Base-by-base conservation (phyloP, 352 stramenopile species). In the Saprolegnia parasitica region DNA sequence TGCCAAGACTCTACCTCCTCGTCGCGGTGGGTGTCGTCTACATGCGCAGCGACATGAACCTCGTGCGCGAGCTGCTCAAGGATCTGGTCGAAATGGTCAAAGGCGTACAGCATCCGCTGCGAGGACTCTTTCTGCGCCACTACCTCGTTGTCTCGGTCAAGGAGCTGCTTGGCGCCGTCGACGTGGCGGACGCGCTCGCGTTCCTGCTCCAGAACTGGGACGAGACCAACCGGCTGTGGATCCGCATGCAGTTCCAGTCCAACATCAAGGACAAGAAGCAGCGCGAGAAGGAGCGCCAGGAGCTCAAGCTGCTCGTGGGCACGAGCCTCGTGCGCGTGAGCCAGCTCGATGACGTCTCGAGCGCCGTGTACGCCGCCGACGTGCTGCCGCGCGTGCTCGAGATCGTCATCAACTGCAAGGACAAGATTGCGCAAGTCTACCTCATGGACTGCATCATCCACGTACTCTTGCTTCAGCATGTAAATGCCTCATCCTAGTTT, bases 11-110 rank as follows among this genome's bases (percentile, higher is more conserved):
- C 40, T 95, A 99, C 74, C 85, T 99, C 40, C 83, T 99, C 54
- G 97, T 99, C 74, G 97, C 94, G 20, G 95, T 98, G n/a, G 97
- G 96, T 4, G 81, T 88, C 9, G 94, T 98, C 42, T 98, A 97
- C 78, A 98, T 99, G 78, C 81, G 88, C 58, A 85, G 80, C 29
- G 81, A 83, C 55, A 76, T 91, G 54, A 78, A 76, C 2, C 84
- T 85, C 1, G 82, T 81, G 45, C 84, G 88, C 16, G 95, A 98
- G 63, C 89, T 99, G 20, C 86, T 99, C 46, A 95, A 95, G 0
- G 98, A 99, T 75, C 77, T 99, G n/a, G 89, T 98, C 40, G 95
- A 99, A 76, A 98, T 99, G 84, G 94, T 93, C 55, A 99, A 99
- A 77, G 98, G 97, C 65, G 97, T 99, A 35, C 98, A 99, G 76